Conservation (phyloP, 1,139 yeast genomes). For the Yamadazyma conglobata region DNA sequence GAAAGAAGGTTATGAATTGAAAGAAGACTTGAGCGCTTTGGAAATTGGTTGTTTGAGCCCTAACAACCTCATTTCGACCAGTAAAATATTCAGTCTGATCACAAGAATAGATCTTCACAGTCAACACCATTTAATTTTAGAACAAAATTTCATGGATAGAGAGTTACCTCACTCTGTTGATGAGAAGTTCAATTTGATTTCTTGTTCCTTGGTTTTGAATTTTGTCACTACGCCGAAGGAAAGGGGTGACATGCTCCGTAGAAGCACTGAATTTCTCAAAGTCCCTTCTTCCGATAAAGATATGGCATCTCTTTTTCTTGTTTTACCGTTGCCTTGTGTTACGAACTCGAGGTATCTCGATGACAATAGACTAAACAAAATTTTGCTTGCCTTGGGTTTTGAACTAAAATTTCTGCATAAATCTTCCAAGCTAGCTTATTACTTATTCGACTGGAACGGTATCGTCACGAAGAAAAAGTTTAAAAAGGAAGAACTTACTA, state of each 20-base stretch:
- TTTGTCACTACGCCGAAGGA: conserved; percentile 72
- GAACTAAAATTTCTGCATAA: conserved; percentile 43
- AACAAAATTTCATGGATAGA: conserved; percentile 83
- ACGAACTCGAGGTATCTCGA: conserved; percentile 77
- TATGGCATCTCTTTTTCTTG: conserved; percentile 58
- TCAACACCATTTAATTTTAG: conserved; percentile 63
- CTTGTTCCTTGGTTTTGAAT: conserved; percentile 83
- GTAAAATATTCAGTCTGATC: conserved; percentile 46
- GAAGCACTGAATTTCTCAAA: conserved; percentile 57
- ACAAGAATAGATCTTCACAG: conserved; percentile 77
- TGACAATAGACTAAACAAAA: conserved; percentile 35
- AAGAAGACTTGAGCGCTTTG: conserved; percentile 39
- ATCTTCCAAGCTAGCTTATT: conserved; percentile 75
- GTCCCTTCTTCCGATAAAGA: conserved; percentile 3
- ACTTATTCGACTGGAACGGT: conserved; percentile 58
- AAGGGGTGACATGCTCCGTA: conserved; percentile 73
- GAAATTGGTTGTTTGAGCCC: conserved; percentile 83
- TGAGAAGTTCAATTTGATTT: conserved; percentile 60
- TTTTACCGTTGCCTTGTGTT: conserved; percentile 85
- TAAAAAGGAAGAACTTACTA: conserved; percentile 45
- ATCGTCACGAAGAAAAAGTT: conserved; percentile 8
- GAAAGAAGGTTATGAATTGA: conserved; percentile 11
- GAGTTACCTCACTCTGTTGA: conserved; percentile 48
- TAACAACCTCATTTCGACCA: conserved; percentile 62
- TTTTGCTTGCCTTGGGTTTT: conserved; percentile 63